Evolutionary conservation across 768 basidiomycete species (phyloP).

Genomic region (Phylloporus arenicola): DNA sequence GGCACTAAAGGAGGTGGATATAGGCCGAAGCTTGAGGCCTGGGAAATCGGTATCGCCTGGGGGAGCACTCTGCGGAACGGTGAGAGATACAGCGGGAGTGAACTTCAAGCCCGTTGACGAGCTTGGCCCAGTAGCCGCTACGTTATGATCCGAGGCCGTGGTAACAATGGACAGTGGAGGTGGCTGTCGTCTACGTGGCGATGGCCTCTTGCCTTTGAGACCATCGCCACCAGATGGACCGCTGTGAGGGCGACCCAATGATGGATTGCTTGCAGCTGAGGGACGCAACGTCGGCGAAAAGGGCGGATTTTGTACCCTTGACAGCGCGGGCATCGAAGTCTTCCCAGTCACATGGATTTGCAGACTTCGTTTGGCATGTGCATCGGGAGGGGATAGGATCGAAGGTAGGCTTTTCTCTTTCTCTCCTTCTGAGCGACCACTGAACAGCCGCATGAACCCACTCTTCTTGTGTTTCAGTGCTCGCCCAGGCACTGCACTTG

Average conservation of each 20-base stretch:
- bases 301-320: conserved; percentile 40
- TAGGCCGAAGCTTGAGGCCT: conserved; percentile 62
- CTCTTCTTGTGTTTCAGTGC: conserved; percentile 72
- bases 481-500: conserved; percentile 33
- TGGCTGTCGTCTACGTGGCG: conserved; percentile 25
- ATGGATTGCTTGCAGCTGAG: conserved; percentile 5
- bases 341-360: conserved; percentile 25
- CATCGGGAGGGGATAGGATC: conserved; percentile 46
- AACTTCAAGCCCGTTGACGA: conserved; percentile 11
- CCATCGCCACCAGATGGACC: conserved; percentile 6
- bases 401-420: conserved; percentile 42
- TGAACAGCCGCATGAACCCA: conserved; percentile 75
- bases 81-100: conserved; percentile 11
- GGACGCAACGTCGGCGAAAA: conserved; percentile 34
- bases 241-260: conserved; percentile 13
- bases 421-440: conserved; percentile 37
- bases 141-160: conserved; percentile 10
- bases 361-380: conserved; percentile 25
- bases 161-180: conserved; percentile 29
- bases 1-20: conserved; percentile 70
- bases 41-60: conserved; percentile 59
- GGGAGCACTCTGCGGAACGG: conserved; percentile 57
- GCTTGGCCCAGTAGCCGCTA: conserved; percentile 10
- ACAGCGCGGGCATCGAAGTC: conserved; percentile 22
- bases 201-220: conserved; percentile 19